phyloP scores from a whole-genome alignment of 192 early-diverging fungal genomes.

The Backusella luteola region DNA sequence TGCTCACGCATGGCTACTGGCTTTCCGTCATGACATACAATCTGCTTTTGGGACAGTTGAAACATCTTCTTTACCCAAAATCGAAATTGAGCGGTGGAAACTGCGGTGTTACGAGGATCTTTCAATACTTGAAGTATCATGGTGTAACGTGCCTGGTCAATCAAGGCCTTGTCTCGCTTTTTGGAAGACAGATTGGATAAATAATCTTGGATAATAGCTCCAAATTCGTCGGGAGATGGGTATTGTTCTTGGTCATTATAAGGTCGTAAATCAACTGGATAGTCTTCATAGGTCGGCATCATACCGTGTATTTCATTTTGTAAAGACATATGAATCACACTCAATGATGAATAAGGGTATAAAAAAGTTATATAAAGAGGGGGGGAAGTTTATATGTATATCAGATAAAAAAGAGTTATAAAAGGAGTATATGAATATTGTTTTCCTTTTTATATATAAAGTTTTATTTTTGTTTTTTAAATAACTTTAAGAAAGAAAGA shows the following conservation, averaged over 20 bases:
- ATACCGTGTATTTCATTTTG: slow-evolving; percentile 8
- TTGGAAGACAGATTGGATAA: slow-evolving; percentile 44
- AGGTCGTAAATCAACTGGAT: slow-evolving; percentile 5
- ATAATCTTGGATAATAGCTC: slow-evolving; percentile 45
- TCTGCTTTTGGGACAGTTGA: slow-evolving; percentile 37
- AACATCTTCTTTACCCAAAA: slow-evolving; percentile 57
- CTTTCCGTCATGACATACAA: slow-evolving; percentile 45
- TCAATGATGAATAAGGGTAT: background rate
- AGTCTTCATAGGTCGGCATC: slow-evolving; percentile 6
- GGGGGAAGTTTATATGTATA: background rate
- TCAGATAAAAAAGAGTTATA: background rate
- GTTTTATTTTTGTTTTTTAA: background rate
- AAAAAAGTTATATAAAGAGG: background rate
- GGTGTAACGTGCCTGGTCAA: slow-evolving; percentile 43
- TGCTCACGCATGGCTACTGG: slow-evolving; percentile 47
- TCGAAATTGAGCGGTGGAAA: slow-evolving; percentile 49
- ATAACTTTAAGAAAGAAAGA: background rate
- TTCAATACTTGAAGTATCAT: slow-evolving; percentile 48
- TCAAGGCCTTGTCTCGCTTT: slow-evolving; percentile 47
- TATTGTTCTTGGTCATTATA: slow-evolving; percentile 37
- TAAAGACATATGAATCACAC: background rate
- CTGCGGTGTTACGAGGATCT: slow-evolving; percentile 47
- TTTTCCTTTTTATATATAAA: background rate
- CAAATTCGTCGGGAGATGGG: slow-evolving; percentile 42
- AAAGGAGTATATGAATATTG: background rate